Percentiles rank a stretch among this genome's conserved stretches.
phyloP scores from a whole-genome alignment of 2,329 filamentous ascomycete species.

The Colletotrichum scovillei region DNA sequence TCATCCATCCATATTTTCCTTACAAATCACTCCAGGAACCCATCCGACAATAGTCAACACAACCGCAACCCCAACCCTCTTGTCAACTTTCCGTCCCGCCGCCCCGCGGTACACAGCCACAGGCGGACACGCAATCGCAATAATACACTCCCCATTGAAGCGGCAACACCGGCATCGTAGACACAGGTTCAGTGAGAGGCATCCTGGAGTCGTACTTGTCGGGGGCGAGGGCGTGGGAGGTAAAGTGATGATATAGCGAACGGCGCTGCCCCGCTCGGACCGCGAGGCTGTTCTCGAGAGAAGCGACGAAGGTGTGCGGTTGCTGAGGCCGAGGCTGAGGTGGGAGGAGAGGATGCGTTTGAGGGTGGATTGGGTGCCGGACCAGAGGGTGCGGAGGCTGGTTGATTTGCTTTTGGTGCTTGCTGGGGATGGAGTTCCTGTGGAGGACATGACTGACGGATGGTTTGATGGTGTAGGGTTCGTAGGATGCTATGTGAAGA shows the following conservation, averaged over 20 bases:
- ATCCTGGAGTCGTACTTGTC: background rate
- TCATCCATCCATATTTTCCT: background rate
- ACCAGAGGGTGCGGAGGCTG: background rate
- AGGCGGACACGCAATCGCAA: background rate
- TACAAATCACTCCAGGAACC: slow-evolving; percentile 4
- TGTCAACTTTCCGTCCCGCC: background rate
- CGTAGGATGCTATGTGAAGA: background rate
- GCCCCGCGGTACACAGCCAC: background rate
- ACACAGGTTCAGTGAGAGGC: background rate
- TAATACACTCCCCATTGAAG: background rate
- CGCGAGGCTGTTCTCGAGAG: background rate
- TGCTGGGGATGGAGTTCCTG: background rate
- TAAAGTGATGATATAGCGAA: background rate
- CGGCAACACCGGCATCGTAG: no score
- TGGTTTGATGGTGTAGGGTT: background rate
- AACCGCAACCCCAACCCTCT: background rate
- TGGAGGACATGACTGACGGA: background rate
- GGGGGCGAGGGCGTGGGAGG: background rate
- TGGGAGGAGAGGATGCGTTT: background rate
- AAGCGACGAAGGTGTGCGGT: background rate
- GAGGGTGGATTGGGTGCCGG: slow-evolving; percentile 6
- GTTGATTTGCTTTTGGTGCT: background rate
- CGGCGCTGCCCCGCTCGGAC: background rate
- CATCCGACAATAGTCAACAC: background rate
- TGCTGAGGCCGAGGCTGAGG: background rate